These are phyloP conservation scores for Candida montana DNA, from an alignment of 805 yeast species.

Conservation along the genomic window DNA sequence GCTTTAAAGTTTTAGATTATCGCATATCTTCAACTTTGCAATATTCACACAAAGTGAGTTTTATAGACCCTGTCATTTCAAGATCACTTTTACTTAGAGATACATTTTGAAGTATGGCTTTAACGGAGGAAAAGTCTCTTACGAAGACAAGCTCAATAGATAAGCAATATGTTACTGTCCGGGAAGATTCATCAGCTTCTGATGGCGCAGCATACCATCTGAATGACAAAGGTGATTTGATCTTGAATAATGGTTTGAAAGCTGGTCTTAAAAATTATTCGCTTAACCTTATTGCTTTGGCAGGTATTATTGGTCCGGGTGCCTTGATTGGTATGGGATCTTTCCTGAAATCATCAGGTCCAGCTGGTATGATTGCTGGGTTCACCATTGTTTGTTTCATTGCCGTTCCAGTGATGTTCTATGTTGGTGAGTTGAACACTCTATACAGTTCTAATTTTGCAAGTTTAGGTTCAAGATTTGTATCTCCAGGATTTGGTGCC, in stretches of 20 bases:
- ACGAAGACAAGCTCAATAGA: too few species aligned
- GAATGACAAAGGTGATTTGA: slow-evolving; percentile 23
- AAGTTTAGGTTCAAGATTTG: slow-evolving; percentile 43
- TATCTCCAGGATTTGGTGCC: slow-evolving; percentile 54
- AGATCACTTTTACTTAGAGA: too few species aligned
- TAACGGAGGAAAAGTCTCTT: too few species aligned
- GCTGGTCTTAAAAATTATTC: slow-evolving; percentile 46
- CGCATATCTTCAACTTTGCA: too few species aligned
- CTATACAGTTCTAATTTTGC: slow-evolving; percentile 50
- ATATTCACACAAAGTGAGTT: too few species aligned
- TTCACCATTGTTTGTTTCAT: slow-evolving; percentile 48
- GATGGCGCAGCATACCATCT: slow-evolving; percentile 11
- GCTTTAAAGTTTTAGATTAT: too few species aligned
- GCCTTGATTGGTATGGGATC: slow-evolving; percentile 47
- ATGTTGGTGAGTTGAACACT: slow-evolving; percentile 52
- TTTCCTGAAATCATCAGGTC: slow-evolving; percentile 47
- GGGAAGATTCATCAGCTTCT: too few species aligned
- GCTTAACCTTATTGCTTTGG: slow-evolving; percentile 45
- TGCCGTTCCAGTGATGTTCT: slow-evolving; percentile 50
- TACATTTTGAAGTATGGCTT: too few species aligned
- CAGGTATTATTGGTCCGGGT: slow-evolving; percentile 61
- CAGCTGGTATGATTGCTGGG: slow-evolving; percentile 47
- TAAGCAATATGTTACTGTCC: too few species aligned
- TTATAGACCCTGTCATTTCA: too few species aligned
- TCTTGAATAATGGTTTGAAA: slow-evolving; percentile 34